phyloP scores from a whole-genome alignment of 345 rosid genomes.

The Salix dunnii region DNA sequence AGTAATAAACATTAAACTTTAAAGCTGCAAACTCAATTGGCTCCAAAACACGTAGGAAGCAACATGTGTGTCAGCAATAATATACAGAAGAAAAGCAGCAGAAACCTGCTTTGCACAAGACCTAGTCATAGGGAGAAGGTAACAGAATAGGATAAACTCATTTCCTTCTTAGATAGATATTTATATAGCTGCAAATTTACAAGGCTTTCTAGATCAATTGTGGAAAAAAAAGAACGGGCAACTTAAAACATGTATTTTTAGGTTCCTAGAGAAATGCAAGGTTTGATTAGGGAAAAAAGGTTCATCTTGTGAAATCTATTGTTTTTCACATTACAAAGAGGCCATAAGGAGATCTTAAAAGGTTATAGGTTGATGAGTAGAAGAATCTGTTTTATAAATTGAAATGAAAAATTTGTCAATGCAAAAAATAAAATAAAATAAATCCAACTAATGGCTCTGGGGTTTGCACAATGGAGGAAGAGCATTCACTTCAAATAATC shows the following conservation, averaged over 20 bases:
- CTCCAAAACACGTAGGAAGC: background rate
- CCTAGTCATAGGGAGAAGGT: background rate
- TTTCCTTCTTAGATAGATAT: too few relatives aligned
- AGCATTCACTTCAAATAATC: background rate
- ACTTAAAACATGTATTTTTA: background rate
- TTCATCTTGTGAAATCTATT: background rate
- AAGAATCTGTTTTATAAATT: background rate
- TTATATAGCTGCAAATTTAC: background rate
- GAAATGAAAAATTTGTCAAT: background rate
- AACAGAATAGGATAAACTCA: background rate
- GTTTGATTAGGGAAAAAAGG: background rate
- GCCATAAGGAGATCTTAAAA: background rate
- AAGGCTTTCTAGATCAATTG: background rate
- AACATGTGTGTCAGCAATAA: background rate
- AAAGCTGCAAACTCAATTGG: constrained; percentile 1
- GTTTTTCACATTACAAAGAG: background rate
- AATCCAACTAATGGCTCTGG: background rate
- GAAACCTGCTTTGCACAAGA: background rate
- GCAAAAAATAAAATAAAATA: background rate
- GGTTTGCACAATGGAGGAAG: background rate
- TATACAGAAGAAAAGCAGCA: background rate
- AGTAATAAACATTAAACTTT: background rate
- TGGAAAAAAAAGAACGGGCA: background rate
- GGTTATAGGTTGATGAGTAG: background rate
- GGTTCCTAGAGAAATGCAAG: background rate